Evolutionary conservation across 306 rosid genomes (phyloP), one percentile per base, ranked within the genome.

Genomic region (Datisca glomerata): DNA sequence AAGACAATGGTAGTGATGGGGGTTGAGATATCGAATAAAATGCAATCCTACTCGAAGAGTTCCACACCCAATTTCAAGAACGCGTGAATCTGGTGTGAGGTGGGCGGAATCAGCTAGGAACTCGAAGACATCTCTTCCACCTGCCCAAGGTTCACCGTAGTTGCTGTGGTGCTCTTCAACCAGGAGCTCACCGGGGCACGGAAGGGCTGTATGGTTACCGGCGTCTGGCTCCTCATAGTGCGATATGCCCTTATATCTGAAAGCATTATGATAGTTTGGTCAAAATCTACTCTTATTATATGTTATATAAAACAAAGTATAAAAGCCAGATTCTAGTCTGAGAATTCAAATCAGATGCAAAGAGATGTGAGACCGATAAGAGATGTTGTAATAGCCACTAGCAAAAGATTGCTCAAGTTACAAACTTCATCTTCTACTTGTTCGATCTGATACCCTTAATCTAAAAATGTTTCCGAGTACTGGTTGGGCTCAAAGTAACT

Each of bases 131-230:
- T 81, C 96, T 41, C 96, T 66, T 56, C 94, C 96, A 4, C 96
- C 94, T 6, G 96, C 96, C 96, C 94, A 86, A 13, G 96, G 94
- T 53, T 86, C 96, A 2, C 94, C 96, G 9, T 86, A 81, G 72
- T 86, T 86, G 70, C 94, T 86, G 53, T 81, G 96, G 56, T 81
- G 94, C 76, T 86, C 75, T 63, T 86, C 96, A 10, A 84, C 93
- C 6, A 81, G 81, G 55, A 81, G 94, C 57, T 64, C 94, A 3
- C 92, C 92, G 1, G 96, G 96, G 69, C 96, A 86, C 1, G 92
- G 94, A 19, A 78, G 67, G 24, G 81, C 72, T 2, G 94, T 86
- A 68, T 73, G 94, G 17, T 86, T 86, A 31, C 53, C 47, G 6
- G 70, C 24, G 15, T 68, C 79, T 1, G 68, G 41, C 63, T 70